Conservation (phyloP, 1,284 basidiomycete genomes). For the Omphalotus olearius region DNA sequence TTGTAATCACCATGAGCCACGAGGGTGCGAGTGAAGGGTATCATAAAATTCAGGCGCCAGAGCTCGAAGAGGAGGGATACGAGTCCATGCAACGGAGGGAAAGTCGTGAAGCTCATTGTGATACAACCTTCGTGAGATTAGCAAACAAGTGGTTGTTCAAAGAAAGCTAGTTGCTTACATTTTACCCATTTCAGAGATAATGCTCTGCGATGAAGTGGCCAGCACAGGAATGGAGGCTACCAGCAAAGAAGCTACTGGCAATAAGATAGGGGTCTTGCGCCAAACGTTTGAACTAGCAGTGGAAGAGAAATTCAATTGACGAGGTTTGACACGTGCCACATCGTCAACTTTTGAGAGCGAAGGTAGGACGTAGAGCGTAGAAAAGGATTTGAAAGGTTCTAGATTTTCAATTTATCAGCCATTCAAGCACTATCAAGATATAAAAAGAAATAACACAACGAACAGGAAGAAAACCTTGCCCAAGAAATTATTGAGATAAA, state of each 20-base stretch:
- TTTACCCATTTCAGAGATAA: constrained; percentile 94
- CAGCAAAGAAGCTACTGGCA: constrained; percentile 90
- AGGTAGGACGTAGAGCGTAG: constrained; percentile 95
- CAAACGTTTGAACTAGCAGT: constrained; percentile 67
- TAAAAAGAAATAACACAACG: constrained; percentile 28
- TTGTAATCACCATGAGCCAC: constrained; percentile 95
- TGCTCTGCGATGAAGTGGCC: constrained; percentile 98
- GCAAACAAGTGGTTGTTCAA: constrained; percentile 1
- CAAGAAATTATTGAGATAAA: constrained; percentile 90
- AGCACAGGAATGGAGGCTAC: constrained; percentile 91
- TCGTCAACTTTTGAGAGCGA: constrained; percentile 75
- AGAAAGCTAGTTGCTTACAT: constrained; percentile 49
- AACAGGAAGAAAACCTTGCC: constrained; percentile 98
- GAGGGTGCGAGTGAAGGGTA: constrained; percentile 82
- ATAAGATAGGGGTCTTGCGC: constrained; percentile 77
- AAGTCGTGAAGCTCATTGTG: constrained; percentile 99
- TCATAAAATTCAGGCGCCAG: constrained; percentile 95
- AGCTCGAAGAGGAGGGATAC: constrained; percentile 78
- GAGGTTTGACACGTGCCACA: constrained; percentile 85
- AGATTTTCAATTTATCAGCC: background rate
- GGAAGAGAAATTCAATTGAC: constrained; percentile 66
- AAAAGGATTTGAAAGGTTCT: constrained; percentile 98
- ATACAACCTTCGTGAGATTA: constrained; percentile 72
- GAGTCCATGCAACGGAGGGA: constrained; percentile 93
- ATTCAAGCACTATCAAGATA: background rate